Evolutionary conservation across 106 monocot species (phyloP), one percentile per base, ranked within the genome.

Genomic region (Dioscorea dumetorum): DNA sequence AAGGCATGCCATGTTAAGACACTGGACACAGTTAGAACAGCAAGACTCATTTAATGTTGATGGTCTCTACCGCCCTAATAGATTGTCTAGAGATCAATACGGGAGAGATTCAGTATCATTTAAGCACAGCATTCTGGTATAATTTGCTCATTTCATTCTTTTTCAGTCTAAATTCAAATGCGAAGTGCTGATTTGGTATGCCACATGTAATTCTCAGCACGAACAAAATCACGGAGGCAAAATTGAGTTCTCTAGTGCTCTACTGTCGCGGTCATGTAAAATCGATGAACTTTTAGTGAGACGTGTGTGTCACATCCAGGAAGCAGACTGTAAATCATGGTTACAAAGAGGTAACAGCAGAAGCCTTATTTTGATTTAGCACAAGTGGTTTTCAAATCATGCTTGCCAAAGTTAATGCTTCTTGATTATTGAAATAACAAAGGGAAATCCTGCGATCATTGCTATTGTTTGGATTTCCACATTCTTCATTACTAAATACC

Each of bases 191-290:
- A 12, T 64, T 48, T 58, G 3, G 11, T 9, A 17, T n/a, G 33
- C 58, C 4, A 2, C 59, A 52, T 33, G 59, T 20, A 60, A 12
- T 20, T 64, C 49, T 66, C 64, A 85, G 82, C 79, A 58, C 32
- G 74, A 71, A 49, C 60, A 73, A 33, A 70, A 74, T 71, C 57
- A 63, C 63, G 63, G 24, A 22, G 78, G 85, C 48, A 79, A 68
- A 70, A 82, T 85, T 48, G 82, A 78, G 50, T 88, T 73, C 57
- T 91, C 88, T 4, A 85, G 84, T 22, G 88, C 88, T 62, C 57
- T 88, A 49, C 24, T 91, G 41, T 80, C 69, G 33, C 73, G 85
- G 56, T 64, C 88, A 28, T 64, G 68, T 22, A 84, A 75, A 58
- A 78, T 91, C 15, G 78, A 91, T 66, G 88, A 85, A 35, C 70